Base-by-base conservation (phyloP, 306 rosid species). In the Calophaca sinica region DNA sequence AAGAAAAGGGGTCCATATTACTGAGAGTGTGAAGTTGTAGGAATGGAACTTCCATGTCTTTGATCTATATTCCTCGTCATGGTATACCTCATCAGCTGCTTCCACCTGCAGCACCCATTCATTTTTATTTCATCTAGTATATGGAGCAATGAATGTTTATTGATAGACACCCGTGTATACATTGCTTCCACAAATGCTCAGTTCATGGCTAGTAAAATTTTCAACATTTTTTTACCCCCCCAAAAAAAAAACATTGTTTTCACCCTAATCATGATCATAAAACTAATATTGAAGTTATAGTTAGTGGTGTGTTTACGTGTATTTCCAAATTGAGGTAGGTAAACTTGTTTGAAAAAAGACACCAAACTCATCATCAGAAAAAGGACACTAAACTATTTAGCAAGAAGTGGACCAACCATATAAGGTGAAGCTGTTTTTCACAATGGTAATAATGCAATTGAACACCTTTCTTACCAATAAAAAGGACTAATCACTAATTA, bases 1-100 rank as follows among this genome's bases (percentile, higher is more conserved):
- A 29, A 93, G 97, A 73, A 93, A 91, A 2, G 98, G 98, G 14
- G 83, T 59, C 98, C 98, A 93, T 41, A 88, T 79, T 28, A 87
- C 91, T 0, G 96, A 85, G 71, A 93, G 84, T 3, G 98, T 89
- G 86, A 89, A 88, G 87, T 91, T 93, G 87, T 88, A 76, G 52
- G 97, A 79, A 9, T 81, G 91, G 78, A 91, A 93, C 50, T 46
- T 80, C 97, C 97, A 93, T 76, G 52, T 83, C 77, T 87, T 93
- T 68, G 97, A 89, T 81, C 80, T 88, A 82, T 84, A 91, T 45
- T 89, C 96, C 81, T 91, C 79, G 11, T 93, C 98, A 29, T 89
- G 96, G 90, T 89, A 93, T 8, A 89, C 84, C 77, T 88, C 97
- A 58, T 85, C 71, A 3, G 86, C 92, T 80, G 55, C 62, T 77